Evolutionary conservation across 371 early-diverging fungal species (phyloP), one percentile per base, ranked within the genome.

Genomic region (Haplosporangium sp.): DNA sequence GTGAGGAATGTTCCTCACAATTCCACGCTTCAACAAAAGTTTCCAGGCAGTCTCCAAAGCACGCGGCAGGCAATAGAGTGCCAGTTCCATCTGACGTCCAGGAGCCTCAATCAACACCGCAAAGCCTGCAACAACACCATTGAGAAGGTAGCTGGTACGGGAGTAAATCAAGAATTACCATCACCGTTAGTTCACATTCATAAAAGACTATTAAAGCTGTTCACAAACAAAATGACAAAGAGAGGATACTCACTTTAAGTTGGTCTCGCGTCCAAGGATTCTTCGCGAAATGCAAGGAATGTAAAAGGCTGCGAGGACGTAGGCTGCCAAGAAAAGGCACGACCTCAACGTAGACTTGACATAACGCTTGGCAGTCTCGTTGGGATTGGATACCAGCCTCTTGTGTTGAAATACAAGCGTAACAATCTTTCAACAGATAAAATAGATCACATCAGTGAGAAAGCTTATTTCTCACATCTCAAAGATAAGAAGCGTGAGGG

Each of bases 21-120:
- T 11, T 1, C 57, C 57, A 18, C 64, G 64, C 51, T 64, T 64
- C 64, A 64, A 21, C 46, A 63, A n/a, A 45, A 86, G 62, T 41
- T 88, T 88, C 93, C 93, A 95, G 20, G 86, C 75, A 10, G 89
- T 84, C 68, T 94, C 95, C 50, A 95, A 67, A 0, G 94, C 94
- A 56, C 95, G 85, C 50, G 95, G 89, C 53, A 95, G 75, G 67
- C 92, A 91, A 73, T 95, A 95, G 77, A 95, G 81, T 16, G 88
- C 94, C 59, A 95, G 81, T 80, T 95, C 95, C 76, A 82, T 60
- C 54, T 93, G 90, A 21, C 95, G 90, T 1, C 92, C 89, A 7
- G 87, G 89, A 13, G 88, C 86, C 80, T 95, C 95, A 10, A 94
- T 79, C 41, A 95, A 67, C 16, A 92, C 87, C 67, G 90, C 87